phyloP scores from a whole-genome alignment of 140 eudicot species.

The Flaveria floridana region DNA sequence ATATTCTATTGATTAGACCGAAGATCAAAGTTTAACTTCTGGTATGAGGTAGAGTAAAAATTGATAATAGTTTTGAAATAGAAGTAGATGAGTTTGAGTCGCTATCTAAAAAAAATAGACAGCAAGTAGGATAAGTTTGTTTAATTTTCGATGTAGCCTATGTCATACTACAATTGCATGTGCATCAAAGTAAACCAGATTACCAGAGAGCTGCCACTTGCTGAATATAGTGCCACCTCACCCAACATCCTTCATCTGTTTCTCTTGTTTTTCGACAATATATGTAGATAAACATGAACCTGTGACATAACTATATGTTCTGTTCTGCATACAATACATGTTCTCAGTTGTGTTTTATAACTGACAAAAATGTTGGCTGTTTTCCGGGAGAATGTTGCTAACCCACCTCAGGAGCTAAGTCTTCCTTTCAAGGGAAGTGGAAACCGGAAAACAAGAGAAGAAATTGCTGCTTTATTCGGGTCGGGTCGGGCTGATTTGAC shows the following conservation, averaged over 20 bases:
- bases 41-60: no score
- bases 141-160: conserved; percentile 6
- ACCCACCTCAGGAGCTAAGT: conserved; percentile 49
- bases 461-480: conserved; percentile 34
- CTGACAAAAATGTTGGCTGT: conserved; percentile 51
- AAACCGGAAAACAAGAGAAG: conserved; percentile 27
- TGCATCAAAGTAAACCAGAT: conserved; percentile 8
- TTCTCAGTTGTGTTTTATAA: not conserved
- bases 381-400: conserved; percentile 39
- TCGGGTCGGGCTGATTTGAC: conserved; percentile 41
- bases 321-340: no score
- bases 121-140: not conserved
- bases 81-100: no score
- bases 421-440: conserved; percentile 34
- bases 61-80: no score
- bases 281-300: conserved; percentile 32
- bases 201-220: conserved; percentile 38
- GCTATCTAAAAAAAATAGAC: not conserved
- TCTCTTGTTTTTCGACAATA: conserved; percentile 16
- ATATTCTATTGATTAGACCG: not conserved
- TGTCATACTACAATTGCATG: conserved; percentile 23
- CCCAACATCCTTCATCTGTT: conserved; percentile 24
- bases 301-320: not conserved
- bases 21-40: no score
- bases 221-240: conserved; percentile 35